Conservation (phyloP, 257 asterid species). For the Eucommia ulmoides region DNA sequence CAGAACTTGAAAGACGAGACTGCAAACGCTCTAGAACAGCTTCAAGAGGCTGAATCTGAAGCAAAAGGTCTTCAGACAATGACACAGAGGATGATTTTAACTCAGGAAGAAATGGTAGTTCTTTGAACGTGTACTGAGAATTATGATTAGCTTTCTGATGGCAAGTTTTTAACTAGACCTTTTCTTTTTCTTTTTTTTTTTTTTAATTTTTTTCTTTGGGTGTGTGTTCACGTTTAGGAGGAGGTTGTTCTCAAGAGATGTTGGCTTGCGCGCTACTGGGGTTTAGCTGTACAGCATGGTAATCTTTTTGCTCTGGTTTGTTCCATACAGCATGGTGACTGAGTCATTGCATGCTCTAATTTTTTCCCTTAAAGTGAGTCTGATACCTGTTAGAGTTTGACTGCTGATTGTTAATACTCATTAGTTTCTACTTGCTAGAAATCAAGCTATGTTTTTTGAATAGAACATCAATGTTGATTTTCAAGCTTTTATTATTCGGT, state of each 20-base stretch:
- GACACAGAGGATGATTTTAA: conserved; percentile 97
- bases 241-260: conserved; percentile 98
- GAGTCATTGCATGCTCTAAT: not conserved
- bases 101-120: conserved; percentile 95
- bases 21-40: conserved; percentile 55
- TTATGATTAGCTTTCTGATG: not conserved
- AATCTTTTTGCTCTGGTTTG: conserved; percentile 14
- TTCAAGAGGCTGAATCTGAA: conserved; percentile 91
- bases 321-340: not conserved
- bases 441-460: not conserved
- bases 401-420: conserved; percentile 5
- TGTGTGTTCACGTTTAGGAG: conserved; percentile 58
- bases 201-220: conserved; percentile 9
- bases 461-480: not conserved
- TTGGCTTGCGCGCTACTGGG: conserved; percentile 99
- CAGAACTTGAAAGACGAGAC: conserved; percentile 77
- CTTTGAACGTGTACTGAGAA: conserved; percentile 10
- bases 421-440: not conserved
- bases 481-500: not conserved
- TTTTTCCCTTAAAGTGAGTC: not conserved
- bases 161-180: not conserved
- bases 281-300: conserved; percentile 86
- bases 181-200: conserved; percentile 3
- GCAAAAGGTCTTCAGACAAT: conserved; percentile 77
- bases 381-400: conserved; percentile 1